Percentiles rank a stretch among this genome's conserved stretches.
phyloP scores from a whole-genome alignment of 495 filamentous ascomycete species.

The Jackrogersella multiformis region DNA sequence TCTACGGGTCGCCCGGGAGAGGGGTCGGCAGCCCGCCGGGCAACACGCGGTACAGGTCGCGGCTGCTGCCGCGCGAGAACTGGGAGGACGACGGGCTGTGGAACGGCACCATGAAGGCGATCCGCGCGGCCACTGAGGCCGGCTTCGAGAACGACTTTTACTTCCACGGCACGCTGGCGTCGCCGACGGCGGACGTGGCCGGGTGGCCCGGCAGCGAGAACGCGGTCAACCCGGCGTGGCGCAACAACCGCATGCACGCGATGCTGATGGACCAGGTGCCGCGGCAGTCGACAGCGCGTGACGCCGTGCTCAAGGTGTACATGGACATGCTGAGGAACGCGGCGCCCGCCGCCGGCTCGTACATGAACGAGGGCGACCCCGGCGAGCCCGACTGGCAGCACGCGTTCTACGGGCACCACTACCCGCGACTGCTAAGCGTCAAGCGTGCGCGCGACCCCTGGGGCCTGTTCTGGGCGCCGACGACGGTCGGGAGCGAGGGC shows the following conservation, averaged over 20 bases:
- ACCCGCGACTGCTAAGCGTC: conserved; percentile 57
- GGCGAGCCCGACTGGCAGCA: conserved; percentile 68
- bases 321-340: conserved; percentile 46
- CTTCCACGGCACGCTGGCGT: conserved; percentile 57
- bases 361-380: conserved; percentile 62
- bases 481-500: conserved; percentile 63
- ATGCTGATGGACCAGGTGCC: conserved; percentile 54
- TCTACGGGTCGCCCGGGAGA: conserved; percentile 36
- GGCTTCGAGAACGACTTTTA: conserved; percentile 51
- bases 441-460: conserved; percentile 66
- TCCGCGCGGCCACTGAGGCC: conserved; percentile 59
- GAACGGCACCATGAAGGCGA: conserved; percentile 57
- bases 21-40: conserved; percentile 45
- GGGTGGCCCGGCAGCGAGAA: conserved; percentile 54
- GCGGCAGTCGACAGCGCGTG: conserved; percentile 36
- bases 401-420: conserved; percentile 66
- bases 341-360: conserved; percentile 54
- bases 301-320: conserved; percentile 38
- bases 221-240: conserved; percentile 65
- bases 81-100: conserved; percentile 56
- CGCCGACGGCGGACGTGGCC: conserved; percentile 43
- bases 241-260: conserved; percentile 62
- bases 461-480: conserved; percentile 64
- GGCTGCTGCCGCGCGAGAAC: conserved; percentile 62
- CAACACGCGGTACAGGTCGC: conserved; percentile 51